Evolutionary conservation across 106 monocot genomes (phyloP).

Genomic region (Ottelia alismoides): DNA sequence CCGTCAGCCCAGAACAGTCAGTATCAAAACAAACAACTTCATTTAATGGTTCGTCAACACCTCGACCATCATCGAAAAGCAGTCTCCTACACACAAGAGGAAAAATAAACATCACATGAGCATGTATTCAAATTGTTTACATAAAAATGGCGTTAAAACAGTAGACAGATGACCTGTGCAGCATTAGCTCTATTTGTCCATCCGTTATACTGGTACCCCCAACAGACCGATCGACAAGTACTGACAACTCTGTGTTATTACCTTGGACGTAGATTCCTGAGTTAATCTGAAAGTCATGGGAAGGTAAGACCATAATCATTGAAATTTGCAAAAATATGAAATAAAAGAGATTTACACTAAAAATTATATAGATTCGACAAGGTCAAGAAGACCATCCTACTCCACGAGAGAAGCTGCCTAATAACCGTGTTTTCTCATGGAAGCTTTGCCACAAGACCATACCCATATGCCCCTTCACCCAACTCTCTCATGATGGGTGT

Average conservation of each 20-base stretch:
- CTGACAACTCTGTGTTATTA: constrained; percentile 45
- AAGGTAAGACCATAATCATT: no score
- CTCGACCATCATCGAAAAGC: constrained; percentile 71
- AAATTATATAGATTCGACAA: no score
- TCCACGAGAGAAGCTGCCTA: no score
- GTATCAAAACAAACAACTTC: constrained; percentile 43
- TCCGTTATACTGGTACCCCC: constrained; percentile 69
- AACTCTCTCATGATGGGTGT: no score
- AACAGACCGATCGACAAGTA: constrained; percentile 65
- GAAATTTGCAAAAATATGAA: no score
- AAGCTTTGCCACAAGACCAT: no score
- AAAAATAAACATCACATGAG: not conserved
- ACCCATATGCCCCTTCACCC: no score
- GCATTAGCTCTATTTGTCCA: constrained; percentile 82
- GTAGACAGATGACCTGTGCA: constrained; percentile 40
- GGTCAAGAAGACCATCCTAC: no score
- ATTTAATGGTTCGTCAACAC: constrained; percentile 81
- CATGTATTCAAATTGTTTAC: no score
- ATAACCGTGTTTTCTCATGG: no score
- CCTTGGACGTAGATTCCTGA: constrained; percentile 62
- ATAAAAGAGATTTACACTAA: no score
- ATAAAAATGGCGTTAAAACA: not conserved
- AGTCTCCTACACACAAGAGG: constrained; percentile 33
- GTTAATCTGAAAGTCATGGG: constrained; percentile 93
- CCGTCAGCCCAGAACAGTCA: constrained; percentile 48